Conservation (phyloP, 2,329 filamentous ascomycete species). For the Zymoseptoria ardabiliae region DNA sequence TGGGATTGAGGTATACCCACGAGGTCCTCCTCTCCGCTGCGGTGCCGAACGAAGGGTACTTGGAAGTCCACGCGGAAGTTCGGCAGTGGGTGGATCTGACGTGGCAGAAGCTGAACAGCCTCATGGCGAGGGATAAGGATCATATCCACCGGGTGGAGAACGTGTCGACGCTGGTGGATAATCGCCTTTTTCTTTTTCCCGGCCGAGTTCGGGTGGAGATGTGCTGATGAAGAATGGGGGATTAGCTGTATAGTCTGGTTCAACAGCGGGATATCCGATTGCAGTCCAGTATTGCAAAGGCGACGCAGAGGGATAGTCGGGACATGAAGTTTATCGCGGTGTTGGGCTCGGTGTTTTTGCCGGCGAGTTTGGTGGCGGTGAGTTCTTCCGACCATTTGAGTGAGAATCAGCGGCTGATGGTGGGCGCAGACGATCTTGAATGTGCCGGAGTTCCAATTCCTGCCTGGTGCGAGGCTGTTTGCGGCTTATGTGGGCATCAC, state of each 20-base stretch:
- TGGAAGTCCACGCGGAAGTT: constrained; percentile 8
- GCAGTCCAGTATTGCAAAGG: constrained; percentile 13
- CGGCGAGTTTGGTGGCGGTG: constrained; percentile 14
- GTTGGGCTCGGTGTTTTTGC: constrained; percentile 18
- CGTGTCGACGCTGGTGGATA: constrained; percentile 9
- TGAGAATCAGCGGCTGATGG: neutral
- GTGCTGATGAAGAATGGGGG: no score
- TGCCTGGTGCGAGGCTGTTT: constrained; percentile 11
- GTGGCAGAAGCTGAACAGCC: constrained; percentile 9
- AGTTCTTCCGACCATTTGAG: neutral
- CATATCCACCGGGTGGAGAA: constrained; percentile 11
- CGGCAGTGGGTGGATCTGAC: constrained; percentile 9
- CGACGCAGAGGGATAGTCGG: constrained; percentile 15
- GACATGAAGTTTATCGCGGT: constrained; percentile 20
- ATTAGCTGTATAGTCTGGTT: constrained; percentile 15
- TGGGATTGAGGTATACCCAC: constrained; percentile 10
- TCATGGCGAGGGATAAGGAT: constrained; percentile 14
- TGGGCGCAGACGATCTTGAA: constrained; percentile 13
- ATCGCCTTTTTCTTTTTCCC: no score
- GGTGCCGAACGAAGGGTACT: neutral
- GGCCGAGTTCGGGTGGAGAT: no score
- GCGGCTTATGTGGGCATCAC: constrained; percentile 16
- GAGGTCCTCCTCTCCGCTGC: neutral
- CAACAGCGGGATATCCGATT: constrained; percentile 14
- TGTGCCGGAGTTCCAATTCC: constrained; percentile 15